Evolutionary conservation across 345 rosid species (phyloP).

Genomic region (Dovyalis caffra): DNA sequence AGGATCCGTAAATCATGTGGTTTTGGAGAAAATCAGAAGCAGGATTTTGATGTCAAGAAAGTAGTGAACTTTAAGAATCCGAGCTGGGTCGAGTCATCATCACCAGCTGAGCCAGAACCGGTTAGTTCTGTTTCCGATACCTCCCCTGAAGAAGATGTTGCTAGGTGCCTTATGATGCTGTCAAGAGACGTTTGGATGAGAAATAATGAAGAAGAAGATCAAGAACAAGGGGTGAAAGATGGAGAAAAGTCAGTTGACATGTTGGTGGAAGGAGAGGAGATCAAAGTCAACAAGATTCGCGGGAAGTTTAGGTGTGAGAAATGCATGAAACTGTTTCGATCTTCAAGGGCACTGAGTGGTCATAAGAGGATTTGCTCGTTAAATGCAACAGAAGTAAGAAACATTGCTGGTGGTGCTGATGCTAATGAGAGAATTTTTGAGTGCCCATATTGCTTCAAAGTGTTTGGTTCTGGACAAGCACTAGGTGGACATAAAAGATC

Average conservation of each 20-base stretch:
- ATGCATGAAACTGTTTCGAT: conserved; percentile 29
- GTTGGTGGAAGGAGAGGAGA: conserved; percentile 7
- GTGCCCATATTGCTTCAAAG: conserved; percentile 30
- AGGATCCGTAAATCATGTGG: conserved; percentile 21
- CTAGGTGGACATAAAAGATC: conserved; percentile 39
- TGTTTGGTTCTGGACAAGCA: conserved; percentile 40
- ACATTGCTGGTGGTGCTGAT: not conserved
- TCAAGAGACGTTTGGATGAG: conserved; percentile 27
- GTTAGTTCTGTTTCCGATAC: conserved; percentile 31
- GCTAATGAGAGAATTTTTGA: conserved; percentile 21
- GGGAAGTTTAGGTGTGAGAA: conserved; percentile 31
- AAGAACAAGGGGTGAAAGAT: not conserved
- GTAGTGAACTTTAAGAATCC: conserved; percentile 2
- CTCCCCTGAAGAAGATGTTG: conserved; percentile 32
- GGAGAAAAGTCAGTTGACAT: conserved; percentile 14
- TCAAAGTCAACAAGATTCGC: conserved; percentile 15
- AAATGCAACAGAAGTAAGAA: conserved; percentile 17
- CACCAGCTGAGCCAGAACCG: conserved; percentile 25
- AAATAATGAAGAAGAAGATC: not conserved
- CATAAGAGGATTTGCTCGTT: conserved; percentile 28
- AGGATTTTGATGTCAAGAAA: conserved; percentile 8
- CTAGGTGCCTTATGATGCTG: conserved; percentile 33
- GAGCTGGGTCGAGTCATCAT: not conserved
- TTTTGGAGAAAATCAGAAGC: conserved; percentile 8
- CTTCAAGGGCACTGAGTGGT: conserved; percentile 21